Conservation (phyloP, 495 filamentous ascomycete genomes). For the Penicillium macrosclerotiorum region DNA sequence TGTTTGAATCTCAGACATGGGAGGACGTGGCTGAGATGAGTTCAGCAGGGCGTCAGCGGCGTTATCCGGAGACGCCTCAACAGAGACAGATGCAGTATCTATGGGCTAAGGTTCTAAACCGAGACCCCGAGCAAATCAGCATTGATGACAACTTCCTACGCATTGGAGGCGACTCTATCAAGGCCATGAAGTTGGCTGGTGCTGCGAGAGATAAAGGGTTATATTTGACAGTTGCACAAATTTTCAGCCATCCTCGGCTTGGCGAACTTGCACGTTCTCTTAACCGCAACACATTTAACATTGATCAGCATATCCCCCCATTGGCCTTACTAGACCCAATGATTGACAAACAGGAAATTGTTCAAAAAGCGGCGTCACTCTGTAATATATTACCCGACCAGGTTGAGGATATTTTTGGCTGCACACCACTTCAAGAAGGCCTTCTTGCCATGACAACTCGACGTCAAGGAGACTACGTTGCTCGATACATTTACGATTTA, state of each 20-base stretch:
- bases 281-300: slow-evolving; percentile 7
- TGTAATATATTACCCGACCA: background rate
- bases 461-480: background rate
- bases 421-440: background rate
- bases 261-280: no score
- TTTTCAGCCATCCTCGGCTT: slow-evolving; percentile 41
- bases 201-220: slow-evolving; percentile 12
- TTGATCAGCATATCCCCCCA: background rate
- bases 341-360: background rate
- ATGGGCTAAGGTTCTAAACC: background rate
- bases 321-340: background rate
- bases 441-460: background rate
- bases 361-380: background rate
- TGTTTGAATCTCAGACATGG: no score
- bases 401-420: background rate
- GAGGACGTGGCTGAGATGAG: no score
- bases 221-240: slow-evolving; percentile 12
- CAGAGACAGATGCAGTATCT: background rate
- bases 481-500: background rate
- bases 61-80: no score
- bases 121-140: background rate
- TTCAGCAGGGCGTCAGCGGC: no score
- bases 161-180: slow-evolving; percentile 3
- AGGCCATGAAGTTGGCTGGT: slow-evolving; percentile 30
- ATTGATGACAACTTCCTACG: slow-evolving; percentile 10